These are phyloP conservation scores for Stagonosporopsis rhizophila DNA, from an alignment of 2,329 filamentous ascomycete species.

Conservation along the genomic window DNA sequence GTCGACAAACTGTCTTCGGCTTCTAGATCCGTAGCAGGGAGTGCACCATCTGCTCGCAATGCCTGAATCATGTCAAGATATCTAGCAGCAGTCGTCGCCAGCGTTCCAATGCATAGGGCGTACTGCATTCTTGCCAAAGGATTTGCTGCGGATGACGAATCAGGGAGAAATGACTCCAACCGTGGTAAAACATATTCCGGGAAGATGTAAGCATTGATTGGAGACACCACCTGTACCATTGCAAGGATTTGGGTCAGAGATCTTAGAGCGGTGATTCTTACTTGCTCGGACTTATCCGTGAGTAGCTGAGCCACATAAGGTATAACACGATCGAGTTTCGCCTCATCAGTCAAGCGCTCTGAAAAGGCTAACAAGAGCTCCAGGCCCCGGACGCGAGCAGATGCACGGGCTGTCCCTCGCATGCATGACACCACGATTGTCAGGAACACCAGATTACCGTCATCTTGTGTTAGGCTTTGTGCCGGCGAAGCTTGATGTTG, in stretches of 20 bases:
- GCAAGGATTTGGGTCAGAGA: conserved; percentile 84
- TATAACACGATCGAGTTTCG: conserved; percentile 89
- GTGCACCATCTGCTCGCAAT: conserved; percentile 80
- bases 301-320: conserved; percentile 87
- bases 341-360: conserved; percentile 90
- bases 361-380: conserved; percentile 92
- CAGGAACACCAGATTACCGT: conserved; percentile 91
- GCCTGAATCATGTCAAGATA: conserved; percentile 93
- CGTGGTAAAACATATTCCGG: conserved; percentile 70
- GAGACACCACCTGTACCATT: conserved; percentile 86
- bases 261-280: conserved; percentile 83
- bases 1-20: conserved; percentile 76
- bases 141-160: conserved; percentile 57
- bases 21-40: conserved; percentile 79
- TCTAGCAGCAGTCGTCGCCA: conserved; percentile 82
- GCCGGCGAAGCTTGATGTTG: conserved; percentile 71
- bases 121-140: conserved; percentile 86
- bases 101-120: conserved; percentile 86
- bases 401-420: conserved; percentile 85
- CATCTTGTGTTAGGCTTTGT: conserved; percentile 72
- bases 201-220: conserved; percentile 72
- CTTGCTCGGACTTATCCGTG: conserved; percentile 81
- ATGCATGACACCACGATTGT: conserved; percentile 88
- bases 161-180: conserved; percentile 64
- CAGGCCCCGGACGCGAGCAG: conserved; percentile 87